These are phyloP conservation scores for Saraca asoca DNA, from an alignment of 331 rosid species.

Conservation along the genomic window DNA sequence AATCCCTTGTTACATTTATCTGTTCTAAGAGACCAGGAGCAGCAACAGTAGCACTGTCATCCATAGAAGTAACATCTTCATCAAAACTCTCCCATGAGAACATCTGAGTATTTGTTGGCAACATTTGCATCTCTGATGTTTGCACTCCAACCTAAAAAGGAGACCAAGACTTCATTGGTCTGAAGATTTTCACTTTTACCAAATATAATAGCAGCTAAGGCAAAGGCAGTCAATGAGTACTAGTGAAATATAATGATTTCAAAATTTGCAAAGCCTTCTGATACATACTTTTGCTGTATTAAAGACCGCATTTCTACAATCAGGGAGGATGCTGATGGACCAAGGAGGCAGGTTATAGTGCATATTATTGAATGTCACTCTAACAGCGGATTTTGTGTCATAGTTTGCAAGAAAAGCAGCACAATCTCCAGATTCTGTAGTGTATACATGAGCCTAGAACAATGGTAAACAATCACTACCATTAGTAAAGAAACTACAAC, in stretches of 20 bases:
- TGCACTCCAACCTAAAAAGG: slow-evolving; percentile 82
- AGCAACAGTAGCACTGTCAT: slow-evolving; percentile 60
- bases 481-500: slow-evolving; percentile 39
- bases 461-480: slow-evolving; percentile 23
- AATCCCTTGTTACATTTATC: slow-evolving; percentile 80
- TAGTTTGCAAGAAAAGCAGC: slow-evolving; percentile 91
- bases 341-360: slow-evolving; percentile 97
- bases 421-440: slow-evolving; percentile 82
- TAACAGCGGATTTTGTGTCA: slow-evolving; percentile 66
- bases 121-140: slow-evolving; percentile 84
- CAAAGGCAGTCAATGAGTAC: slow-evolving; percentile 17
- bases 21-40: slow-evolving; percentile 93
- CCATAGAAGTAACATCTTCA: slow-evolving; percentile 69
- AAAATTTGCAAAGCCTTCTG: neutral
- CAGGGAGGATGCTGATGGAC: slow-evolving; percentile 97
- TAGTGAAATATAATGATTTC: slow-evolving; percentile 17
- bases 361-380: slow-evolving; percentile 89
- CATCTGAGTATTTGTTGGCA: slow-evolving; percentile 63
- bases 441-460: slow-evolving; percentile 76
- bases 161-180: slow-evolving; percentile 28
- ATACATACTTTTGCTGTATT: slow-evolving; percentile 89
- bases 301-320: slow-evolving; percentile 83
- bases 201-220: neutral
- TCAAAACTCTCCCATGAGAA: slow-evolving; percentile 79
- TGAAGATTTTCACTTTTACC: neutral